Conservation (phyloP, 192 early-diverging fungal species). For the Linnemannia exigua region DNA sequence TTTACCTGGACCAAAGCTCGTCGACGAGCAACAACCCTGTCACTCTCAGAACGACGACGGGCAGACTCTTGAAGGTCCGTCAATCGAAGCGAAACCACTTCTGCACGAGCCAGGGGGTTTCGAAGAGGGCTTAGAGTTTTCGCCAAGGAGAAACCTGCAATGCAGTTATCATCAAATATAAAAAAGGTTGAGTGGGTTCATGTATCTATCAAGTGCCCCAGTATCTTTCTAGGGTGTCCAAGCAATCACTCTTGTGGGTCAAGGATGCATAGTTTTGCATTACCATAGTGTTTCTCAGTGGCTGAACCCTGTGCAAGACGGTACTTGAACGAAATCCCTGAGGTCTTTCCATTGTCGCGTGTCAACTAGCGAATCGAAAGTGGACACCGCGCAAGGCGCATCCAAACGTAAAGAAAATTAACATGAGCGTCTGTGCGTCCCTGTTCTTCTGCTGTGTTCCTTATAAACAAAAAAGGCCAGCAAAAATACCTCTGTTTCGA, state of each 20-base stretch:
- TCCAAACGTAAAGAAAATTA: background rate
- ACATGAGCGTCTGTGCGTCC: constrained; percentile 13
- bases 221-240: background rate
- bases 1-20: constrained; percentile 27
- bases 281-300: constrained; percentile 63
- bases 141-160: constrained; percentile 62
- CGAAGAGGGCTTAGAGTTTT: constrained; percentile 47
- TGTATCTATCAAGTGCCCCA: no score
- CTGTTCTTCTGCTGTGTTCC: background rate
- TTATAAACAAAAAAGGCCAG: background rate
- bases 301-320: constrained; percentile 61
- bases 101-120: constrained; percentile 45
- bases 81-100: constrained; percentile 49
- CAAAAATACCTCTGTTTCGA: constrained; percentile 62
- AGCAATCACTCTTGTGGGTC: background rate
- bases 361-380: constrained; percentile 5
- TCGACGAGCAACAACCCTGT: constrained; percentile 28
- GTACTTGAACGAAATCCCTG: constrained; percentile 62
- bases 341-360: constrained; percentile 9
- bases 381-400: background rate
- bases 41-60: constrained; percentile 26
- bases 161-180: background rate
- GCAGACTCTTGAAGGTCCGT: constrained; percentile 42
- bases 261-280: background rate
- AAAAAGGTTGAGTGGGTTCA: no score